Evolutionary conservation across 2,329 filamentous ascomycete genomes (phyloP), one percentile per base, ranked within the genome.

Genomic region (Hypoxylon sp.): DNA sequence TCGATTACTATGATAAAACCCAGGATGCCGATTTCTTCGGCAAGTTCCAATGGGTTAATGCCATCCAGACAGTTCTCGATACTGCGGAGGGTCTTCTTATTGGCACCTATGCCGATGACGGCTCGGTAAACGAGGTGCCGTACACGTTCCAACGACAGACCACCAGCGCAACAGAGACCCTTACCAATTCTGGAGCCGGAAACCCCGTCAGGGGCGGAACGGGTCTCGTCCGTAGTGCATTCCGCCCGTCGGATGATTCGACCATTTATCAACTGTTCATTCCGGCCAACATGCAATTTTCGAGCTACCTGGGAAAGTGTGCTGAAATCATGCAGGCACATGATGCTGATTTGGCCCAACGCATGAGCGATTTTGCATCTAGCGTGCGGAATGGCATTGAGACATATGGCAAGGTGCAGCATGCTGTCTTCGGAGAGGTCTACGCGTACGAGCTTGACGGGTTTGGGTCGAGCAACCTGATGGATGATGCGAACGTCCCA

Each of bases 181-280:
- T 94, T 19, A 82, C 80, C 59, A 85, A 94, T 30, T 78, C 75
- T 0, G 91, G 91, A 4, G 81, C 87, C 32, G 91, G 91, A 10
- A 93, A 92, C 71, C 91, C 91, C 0, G 81, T 93, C 4, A 88
- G 85, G 59, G 85, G 83, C 28, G 91, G 90, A 0, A 79, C 78
- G n/a, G 90, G 90, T 0, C 82, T 94, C 20, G 84, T 94, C 54
- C 86, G 91, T 62, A 92, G 89, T 67, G 90, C 91, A 2, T 94
- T 94, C 79, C 84, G 91, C 1, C 91, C 91, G 1, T 92, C 89
- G 62, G 91, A 94, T 76, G 91, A 94, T 74, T 87, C 91, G 24
- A 91, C 89, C 0, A 93, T 90, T 46, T 85, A 92, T 62, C 90
- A 91, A 68, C 91, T 90, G 74, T 88, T 93, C 75, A 91, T 94